Base-by-base conservation (phyloP, 2,329 filamentous ascomycete species). In the Trichophyton mentagrophytes region DNA sequence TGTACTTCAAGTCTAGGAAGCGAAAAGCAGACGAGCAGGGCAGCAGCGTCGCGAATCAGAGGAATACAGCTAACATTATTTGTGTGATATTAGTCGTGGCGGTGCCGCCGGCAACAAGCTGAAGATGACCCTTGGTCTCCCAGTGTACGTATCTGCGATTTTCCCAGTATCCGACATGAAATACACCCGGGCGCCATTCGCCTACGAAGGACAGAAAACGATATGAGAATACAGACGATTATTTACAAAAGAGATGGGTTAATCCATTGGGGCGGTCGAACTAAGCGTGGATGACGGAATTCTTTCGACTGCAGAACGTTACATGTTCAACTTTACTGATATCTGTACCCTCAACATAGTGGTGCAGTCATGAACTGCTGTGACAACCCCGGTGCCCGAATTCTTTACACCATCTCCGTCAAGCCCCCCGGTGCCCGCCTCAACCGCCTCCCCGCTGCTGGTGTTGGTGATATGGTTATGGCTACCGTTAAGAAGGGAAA, bases 401-500 rank as follows among this genome's bases (percentile, higher is more conserved):
- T 97, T 83, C 84, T 99, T 69, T 99, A 97, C 89, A 96, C 97
- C 85, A 97, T 99, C 83, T 88, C 92, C 79, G 92, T 99, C 82
- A 96, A 95, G 85, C 92, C 92, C 80, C 90, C 93, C 76, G 92
- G 92, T 83, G 92, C 92, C 70, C 90, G 92, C 72, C 87, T 97
- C 72, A 97, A 97, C 87, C 86, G 92, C 78, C 85, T 99, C 75
- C 92, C 92, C 71, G 92, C 93, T 74, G 93, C 89, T 71, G 93
- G 93, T 85, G 92, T 96, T 73, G 93, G 93, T 74, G 93, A 97
- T 84, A 97, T 97, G 93, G 93, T 97, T 77, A 97, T 99, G 91
- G 92, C 92, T 69, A 97, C 93, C 70, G 93, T 97, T 82, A 97
- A 99, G 90, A 97, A 99, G 89, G 93, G 95, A 82, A 99, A 99